Evolutionary conservation across 352 stramenopile species (phyloP).

Genomic region (Globisporangium cylindrosporum): DNA sequence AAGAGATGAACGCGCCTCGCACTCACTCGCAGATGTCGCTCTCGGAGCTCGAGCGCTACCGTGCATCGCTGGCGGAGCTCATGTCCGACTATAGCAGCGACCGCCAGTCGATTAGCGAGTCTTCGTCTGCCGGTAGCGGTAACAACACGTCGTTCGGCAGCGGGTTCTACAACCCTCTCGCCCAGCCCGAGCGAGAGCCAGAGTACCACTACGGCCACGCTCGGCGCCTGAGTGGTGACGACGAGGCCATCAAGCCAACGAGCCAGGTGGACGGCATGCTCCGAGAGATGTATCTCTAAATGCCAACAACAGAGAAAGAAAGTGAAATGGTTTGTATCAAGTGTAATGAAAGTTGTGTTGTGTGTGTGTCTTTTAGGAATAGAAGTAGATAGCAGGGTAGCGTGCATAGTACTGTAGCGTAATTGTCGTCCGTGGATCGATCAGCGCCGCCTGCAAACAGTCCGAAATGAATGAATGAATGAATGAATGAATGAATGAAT

Average conservation of each 20-base stretch:
- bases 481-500: background rate
- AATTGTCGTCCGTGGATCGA: background rate
- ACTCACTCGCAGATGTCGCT: conserved; percentile 12
- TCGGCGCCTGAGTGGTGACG: background rate
- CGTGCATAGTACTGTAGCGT: background rate
- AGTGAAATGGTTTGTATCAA: background rate
- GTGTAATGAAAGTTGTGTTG: background rate
- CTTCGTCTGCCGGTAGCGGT: background rate
- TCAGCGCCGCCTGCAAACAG: background rate
- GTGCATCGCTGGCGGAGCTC: conserved; percentile 53
- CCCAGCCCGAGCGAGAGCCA: conserved; percentile 6
- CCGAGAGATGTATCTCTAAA: conserved; percentile 7
- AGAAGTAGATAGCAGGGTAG: background rate
- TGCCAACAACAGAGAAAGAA: background rate
- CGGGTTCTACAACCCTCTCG: conserved; percentile 2
- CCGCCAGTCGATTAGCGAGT: background rate
- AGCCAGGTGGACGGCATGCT: conserved; percentile 4
- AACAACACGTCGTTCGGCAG: conserved; percentile 1
- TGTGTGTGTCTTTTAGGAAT: background rate
- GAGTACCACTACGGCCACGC: background rate
- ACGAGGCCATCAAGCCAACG: background rate
- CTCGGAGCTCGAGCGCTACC: conserved; percentile 38
- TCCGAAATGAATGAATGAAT: background rate
- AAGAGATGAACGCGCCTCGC: conserved; percentile 19
- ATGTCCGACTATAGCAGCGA: conserved; percentile 52